These are phyloP conservation scores for Yamadazyma akitaensis DNA, from an alignment of 805 yeast species.

Conservation along the genomic window DNA sequence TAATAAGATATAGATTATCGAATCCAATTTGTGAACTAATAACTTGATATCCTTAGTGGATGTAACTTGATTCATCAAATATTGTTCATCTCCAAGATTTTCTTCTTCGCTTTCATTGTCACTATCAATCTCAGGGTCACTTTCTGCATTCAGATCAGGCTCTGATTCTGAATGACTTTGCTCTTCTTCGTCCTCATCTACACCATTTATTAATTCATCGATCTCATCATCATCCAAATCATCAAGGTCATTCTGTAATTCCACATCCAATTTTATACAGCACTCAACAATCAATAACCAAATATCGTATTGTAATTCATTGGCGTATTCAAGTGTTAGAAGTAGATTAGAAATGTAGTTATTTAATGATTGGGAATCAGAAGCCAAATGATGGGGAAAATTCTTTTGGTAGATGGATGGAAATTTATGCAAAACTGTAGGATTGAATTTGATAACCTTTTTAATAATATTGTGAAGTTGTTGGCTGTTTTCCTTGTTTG, in stretches of 20 bases:
- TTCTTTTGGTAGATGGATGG: constrained; percentile 53
- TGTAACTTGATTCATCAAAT: constrained; percentile 38
- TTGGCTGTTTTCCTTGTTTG: constrained; percentile 4
- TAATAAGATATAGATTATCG: constrained; percentile 58
- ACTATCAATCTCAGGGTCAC: constrained; percentile 19
- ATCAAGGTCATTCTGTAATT: constrained; percentile 82
- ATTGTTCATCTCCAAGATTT: constrained; percentile 32
- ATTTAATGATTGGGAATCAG: constrained; percentile 49
- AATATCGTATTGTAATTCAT: constrained; percentile 66
- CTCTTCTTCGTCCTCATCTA: constrained; percentile 44
- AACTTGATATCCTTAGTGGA: constrained; percentile 47
- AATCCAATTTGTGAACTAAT: constrained; percentile 68
- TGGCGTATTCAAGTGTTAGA: constrained; percentile 60
- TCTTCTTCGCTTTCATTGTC: constrained; percentile 22
- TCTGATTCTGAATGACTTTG: constrained; percentile 18
- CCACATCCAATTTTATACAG: constrained; percentile 85
- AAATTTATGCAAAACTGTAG: constrained; percentile 71
- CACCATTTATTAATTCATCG: constrained; percentile 46
- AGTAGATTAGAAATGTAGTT: constrained; percentile 68
- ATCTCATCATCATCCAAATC: constrained; percentile 71
- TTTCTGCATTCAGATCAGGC: constrained; percentile 20
- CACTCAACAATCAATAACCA: constrained; percentile 83
- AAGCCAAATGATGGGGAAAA: constrained; percentile 77
- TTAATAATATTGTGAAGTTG: constrained; percentile 58
- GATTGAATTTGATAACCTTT: constrained; percentile 67